Evolutionary conservation across 1,284 basidiomycete genomes (phyloP).

Genomic region (Melampsora larici-populina): DNA sequence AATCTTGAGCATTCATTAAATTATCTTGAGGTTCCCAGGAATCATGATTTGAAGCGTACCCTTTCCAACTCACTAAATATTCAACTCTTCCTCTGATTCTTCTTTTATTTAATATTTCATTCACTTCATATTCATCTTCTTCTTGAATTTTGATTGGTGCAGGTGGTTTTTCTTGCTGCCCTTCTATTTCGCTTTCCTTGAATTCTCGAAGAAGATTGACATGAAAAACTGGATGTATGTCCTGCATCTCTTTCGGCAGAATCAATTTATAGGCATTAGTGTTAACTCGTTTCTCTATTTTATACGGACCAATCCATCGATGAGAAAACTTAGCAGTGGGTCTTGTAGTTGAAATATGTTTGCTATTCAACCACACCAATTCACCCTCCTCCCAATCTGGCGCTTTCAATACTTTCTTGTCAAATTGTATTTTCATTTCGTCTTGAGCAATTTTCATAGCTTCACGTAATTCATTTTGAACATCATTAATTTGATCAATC

Average conservation of each 20-base stretch:
- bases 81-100: no score
- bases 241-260: background rate
- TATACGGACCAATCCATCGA: no score
- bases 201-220: background rate
- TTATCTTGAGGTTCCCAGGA: background rate
- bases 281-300: constrained; percentile 46
- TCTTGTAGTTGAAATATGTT: no score
- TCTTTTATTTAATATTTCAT: background rate
- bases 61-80: background rate
- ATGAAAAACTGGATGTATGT: background rate
- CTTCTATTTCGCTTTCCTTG: background rate
- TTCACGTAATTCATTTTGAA: no score
- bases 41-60: background rate
- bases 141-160: background rate
- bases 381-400: no score
- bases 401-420: no score
- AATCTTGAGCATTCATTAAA: background rate
- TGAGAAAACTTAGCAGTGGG: no score
- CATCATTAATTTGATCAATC: no score
- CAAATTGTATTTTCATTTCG: no score
- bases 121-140: background rate
- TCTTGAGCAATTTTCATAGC: no score
- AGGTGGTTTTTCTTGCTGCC: background rate
- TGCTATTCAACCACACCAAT: no score
- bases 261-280: background rate